phyloP scores from a whole-genome alignment of 2,329 filamentous ascomycete species.

The Fusarium buharicum region DNA sequence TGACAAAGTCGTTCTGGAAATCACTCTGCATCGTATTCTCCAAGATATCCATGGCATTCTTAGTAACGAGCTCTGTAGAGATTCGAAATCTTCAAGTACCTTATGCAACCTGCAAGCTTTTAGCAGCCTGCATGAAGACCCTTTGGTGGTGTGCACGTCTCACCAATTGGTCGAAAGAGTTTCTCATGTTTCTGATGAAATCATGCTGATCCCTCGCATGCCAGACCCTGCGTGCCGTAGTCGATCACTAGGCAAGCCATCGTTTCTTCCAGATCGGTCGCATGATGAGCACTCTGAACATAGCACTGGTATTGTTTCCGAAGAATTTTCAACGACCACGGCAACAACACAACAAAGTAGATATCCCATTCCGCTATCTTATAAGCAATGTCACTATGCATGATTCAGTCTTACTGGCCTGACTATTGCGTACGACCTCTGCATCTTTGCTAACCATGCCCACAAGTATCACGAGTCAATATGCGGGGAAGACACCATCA shows the following conservation, averaged over 20 bases:
- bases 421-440: conserved; percentile 28
- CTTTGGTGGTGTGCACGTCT: neutral
- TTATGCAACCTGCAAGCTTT: neutral
- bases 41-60: too few species aligned
- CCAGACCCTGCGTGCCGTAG: conserved; percentile 2
- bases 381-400: neutral
- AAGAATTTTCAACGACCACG: neutral
- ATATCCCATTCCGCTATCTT: conserved; percentile 5
- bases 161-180: conserved; percentile 15
- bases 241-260: conserved; percentile 7
- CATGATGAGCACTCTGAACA: conserved; percentile 17
- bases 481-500: conserved; percentile 17
- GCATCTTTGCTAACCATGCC: neutral
- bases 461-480: neutral
- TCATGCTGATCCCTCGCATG: conserved; percentile 15
- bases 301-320: neutral
- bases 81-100: neutral
- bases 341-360: neutral
- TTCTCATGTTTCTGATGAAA: conserved; percentile 12
- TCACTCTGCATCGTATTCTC: too few species aligned
- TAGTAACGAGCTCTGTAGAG: too few species aligned
- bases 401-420: conserved; percentile 17
- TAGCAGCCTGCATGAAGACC: neutral
- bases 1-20: too few species aligned
- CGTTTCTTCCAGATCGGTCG: conserved; percentile 9